phyloP scores from a whole-genome alignment of 2,329 filamentous ascomycete genomes.

The Hymenoscyphus scutula region DNA sequence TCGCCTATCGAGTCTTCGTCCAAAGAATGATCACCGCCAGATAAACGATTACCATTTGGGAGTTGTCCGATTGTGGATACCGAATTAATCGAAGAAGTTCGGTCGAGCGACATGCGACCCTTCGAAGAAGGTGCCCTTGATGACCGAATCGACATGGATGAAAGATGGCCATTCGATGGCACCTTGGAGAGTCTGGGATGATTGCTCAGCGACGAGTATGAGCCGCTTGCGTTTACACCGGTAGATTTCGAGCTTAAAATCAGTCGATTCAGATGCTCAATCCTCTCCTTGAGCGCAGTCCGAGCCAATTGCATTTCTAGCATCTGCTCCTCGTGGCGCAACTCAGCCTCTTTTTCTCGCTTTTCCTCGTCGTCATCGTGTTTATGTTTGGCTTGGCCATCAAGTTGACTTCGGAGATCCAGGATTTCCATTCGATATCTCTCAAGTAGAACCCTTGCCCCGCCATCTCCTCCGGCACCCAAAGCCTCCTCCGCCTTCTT shows the following conservation, averaged over 20 bases:
- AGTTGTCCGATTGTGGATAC: conserved; percentile 35
- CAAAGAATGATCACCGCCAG: conserved; percentile 28
- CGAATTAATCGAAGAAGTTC: conserved; percentile 67
- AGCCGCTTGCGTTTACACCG: conserved; percentile 80
- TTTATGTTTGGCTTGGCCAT: conserved; percentile 71
- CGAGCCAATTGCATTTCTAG: conserved; percentile 96
- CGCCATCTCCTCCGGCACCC: conserved; percentile 76
- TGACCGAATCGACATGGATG: conserved; percentile 60
- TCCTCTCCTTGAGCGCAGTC: conserved; percentile 93
- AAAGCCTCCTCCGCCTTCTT: conserved; percentile 91
- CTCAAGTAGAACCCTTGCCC: conserved; percentile 82
- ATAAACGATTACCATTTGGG: conserved; percentile 23
- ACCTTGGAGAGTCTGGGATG: conserved; percentile 57
- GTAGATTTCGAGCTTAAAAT: conserved; percentile 95
- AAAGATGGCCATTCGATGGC: conserved; percentile 42
- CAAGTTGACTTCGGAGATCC: conserved; percentile 76
- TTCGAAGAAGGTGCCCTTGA: conserved; percentile 64
- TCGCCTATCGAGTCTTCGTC: conserved; percentile 72
- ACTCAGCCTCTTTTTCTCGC: conserved; percentile 74
- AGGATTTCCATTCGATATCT: conserved; percentile 91
- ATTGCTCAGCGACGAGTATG: conserved; percentile 65
- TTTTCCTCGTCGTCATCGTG: conserved; percentile 69
- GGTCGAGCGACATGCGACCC: conserved; percentile 48
- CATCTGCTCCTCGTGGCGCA: conserved; percentile 94
- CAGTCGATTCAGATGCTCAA: conserved; percentile 91